phyloP scores from a whole-genome alignment of 768 basidiomycete genomes.

The Rhodosporidiobolus odoratus region DNA sequence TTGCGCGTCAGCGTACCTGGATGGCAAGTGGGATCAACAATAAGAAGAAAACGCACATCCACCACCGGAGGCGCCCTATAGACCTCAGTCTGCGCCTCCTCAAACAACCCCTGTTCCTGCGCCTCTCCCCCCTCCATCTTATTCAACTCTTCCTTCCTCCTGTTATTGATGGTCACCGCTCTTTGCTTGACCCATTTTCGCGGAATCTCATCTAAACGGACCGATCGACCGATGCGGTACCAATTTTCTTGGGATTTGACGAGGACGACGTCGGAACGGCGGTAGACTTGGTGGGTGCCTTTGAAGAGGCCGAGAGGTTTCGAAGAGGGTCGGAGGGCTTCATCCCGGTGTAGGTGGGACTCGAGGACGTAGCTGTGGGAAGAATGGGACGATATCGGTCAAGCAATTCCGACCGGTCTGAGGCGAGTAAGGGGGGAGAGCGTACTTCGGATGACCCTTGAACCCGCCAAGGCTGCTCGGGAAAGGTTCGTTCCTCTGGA shows the following conservation, averaged over 20 bases:
- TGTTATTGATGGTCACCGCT: conserved; percentile 69
- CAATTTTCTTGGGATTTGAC: conserved; percentile 91
- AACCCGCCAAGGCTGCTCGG: conserved; percentile 83
- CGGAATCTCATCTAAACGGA: conserved; percentile 68
- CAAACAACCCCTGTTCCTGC: conserved; percentile 80
- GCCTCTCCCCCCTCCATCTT: conserved; percentile 54
- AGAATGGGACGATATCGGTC: background rate
- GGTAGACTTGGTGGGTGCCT: conserved; percentile 77
- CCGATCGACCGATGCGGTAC: conserved; percentile 75
- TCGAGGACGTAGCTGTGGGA: conserved; percentile 67
- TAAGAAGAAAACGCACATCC: conserved; percentile 58
- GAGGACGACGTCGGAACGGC: conserved; percentile 71
- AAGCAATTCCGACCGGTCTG: too few relatives aligned
- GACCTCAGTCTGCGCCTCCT: conserved; percentile 72
- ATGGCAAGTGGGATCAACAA: background rate
- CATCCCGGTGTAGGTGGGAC: conserved; percentile 79
- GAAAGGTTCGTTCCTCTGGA: conserved; percentile 83
- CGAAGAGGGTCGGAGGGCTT: conserved; percentile 72
- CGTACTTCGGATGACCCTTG: conserved; percentile 89
- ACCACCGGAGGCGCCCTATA: conserved; percentile 74
- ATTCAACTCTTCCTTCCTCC: conserved; percentile 66
- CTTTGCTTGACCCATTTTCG: conserved; percentile 84
- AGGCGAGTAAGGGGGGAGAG: background rate
- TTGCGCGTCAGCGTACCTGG: background rate
- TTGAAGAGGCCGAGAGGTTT: conserved; percentile 79